Evolutionary conservation across 495 filamentous ascomycete genomes (phyloP).

Genomic region (Aspergillus coremiiformis): DNA sequence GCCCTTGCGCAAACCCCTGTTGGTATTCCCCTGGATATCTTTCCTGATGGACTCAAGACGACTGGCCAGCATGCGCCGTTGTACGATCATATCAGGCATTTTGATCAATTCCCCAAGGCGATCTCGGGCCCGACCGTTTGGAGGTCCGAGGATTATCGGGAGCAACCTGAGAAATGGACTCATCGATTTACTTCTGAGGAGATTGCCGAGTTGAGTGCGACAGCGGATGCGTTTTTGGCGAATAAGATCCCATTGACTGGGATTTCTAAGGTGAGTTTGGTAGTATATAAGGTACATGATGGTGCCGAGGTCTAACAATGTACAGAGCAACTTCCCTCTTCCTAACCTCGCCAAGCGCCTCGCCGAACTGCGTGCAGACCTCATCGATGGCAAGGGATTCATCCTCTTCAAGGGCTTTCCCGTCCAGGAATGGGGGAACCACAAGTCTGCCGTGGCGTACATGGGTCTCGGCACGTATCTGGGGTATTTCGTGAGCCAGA

Average conservation of each 20-base stretch:
- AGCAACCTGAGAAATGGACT: constrained; percentile 68
- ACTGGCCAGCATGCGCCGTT: constrained; percentile 76
- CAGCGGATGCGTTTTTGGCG: constrained; percentile 62
- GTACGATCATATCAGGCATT: constrained; percentile 57
- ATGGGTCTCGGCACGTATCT: constrained; percentile 85
- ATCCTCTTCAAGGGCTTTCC: constrained; percentile 84
- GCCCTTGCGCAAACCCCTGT: constrained; percentile 30
- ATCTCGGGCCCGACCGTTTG: constrained; percentile 74
- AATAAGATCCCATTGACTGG: constrained; percentile 58
- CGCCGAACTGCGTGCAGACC: constrained; percentile 52
- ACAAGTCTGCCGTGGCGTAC: constrained; percentile 78
- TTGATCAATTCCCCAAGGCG: constrained; percentile 62
- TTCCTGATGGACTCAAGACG: constrained; percentile 56
- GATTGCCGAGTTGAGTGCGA: constrained; percentile 57
- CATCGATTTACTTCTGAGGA: constrained; percentile 62
- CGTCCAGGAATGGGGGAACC: constrained; percentile 63
- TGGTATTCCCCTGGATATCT: constrained; percentile 32
- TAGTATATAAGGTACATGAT: neutral
- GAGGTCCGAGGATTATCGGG: constrained; percentile 62
- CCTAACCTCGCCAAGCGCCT: constrained; percentile 53
- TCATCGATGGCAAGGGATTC: constrained; percentile 82
- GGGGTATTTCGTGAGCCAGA: constrained; percentile 81
- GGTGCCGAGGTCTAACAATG: neutral
- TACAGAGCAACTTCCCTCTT: constrained; percentile 48
- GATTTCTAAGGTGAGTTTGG: constrained; percentile 52